Conservation (phyloP, 768 basidiomycete species). For the Gloeophyllum trabeum region DNA sequence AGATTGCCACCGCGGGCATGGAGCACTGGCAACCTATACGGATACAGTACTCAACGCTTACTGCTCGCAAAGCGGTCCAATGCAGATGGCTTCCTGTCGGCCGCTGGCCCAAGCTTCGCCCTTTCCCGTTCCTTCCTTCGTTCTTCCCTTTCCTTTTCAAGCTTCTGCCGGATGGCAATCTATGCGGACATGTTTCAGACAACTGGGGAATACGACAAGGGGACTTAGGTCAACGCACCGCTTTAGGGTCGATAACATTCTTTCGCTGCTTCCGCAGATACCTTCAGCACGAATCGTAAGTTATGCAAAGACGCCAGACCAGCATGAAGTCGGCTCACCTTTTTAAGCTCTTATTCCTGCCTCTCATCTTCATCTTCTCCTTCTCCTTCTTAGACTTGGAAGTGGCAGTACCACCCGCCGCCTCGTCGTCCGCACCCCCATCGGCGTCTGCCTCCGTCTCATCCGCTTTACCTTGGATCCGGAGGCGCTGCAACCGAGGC, state of each 20-base stretch:
- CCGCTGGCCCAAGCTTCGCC: constrained; percentile 12
- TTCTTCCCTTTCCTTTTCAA: constrained; percentile 24
- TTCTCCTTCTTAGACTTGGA: constrained; percentile 25
- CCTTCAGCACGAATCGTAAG: constrained; percentile 15
- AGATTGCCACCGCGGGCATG: too few relatives aligned
- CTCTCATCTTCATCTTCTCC: constrained; percentile 77
- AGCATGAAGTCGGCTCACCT: constrained; percentile 27
- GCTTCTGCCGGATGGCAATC: constrained; percentile 30
- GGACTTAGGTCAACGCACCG: constrained; percentile 27
- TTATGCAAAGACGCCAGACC: neutral
- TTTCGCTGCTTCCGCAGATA: constrained; percentile 86
- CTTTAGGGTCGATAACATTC: constrained; percentile 84
- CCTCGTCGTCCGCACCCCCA: constrained; percentile 14
- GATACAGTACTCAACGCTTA: too few relatives aligned
- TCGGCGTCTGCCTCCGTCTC: constrained; percentile 39
- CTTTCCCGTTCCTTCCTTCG: constrained; percentile 16
- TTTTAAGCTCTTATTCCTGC: constrained; percentile 80
- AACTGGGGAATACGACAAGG: neutral
- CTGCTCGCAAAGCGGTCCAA: constrained; percentile 34
- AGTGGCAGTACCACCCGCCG: constrained; percentile 27
- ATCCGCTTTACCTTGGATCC: constrained; percentile 65
- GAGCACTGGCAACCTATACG: too few relatives aligned
- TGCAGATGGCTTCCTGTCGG: constrained; percentile 19
- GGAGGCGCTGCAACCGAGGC: constrained; percentile 67
- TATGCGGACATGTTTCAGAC: constrained; percentile 21